Evolutionary conservation across 2,329 filamentous ascomycete species (phyloP).

Genomic region (Escovopsis sp.): DNA sequence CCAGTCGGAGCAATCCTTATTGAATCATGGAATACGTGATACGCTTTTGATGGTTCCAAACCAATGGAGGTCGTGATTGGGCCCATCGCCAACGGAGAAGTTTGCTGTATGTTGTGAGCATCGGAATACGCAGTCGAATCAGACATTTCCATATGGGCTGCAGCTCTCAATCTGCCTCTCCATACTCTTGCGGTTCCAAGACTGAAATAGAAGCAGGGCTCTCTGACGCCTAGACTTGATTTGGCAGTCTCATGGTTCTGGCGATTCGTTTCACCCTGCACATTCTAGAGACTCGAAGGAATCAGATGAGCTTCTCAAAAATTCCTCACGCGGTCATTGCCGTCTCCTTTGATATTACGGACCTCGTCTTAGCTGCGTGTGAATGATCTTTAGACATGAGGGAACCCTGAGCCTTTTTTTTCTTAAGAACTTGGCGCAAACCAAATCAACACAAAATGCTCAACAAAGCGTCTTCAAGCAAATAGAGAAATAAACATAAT

Average conservation of each 20-base stretch:
- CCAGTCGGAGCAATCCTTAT: conserved; percentile 7
- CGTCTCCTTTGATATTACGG: not conserved
- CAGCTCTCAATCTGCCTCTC: conserved; percentile 37
- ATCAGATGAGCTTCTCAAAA: not conserved
- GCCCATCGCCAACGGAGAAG: not conserved
- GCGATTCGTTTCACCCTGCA: conserved; percentile 51
- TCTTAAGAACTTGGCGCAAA: no score
- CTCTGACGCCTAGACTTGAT: conserved; percentile 40
- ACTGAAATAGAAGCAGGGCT: conserved; percentile 35
- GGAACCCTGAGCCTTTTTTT: not conserved
- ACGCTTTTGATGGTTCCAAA: not conserved
- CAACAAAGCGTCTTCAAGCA: no score
- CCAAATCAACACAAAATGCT: not conserved
- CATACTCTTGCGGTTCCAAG: conserved; percentile 42
- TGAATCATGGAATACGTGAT: conserved; percentile 8
- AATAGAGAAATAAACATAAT: not conserved
- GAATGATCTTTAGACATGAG: not conserved
- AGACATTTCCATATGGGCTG: conserved; percentile 37
- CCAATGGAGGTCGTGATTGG: no score
- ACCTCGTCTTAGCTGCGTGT: not conserved
- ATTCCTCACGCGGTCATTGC: not conserved
- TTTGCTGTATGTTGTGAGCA: not conserved
- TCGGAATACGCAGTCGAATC: no score
- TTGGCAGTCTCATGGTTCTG: conserved; percentile 28
- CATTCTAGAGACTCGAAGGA: conserved; percentile 20